These are phyloP conservation scores for Coffea canephora DNA, from an alignment of 257 asterid genomes.

Conservation along the genomic window DNA sequence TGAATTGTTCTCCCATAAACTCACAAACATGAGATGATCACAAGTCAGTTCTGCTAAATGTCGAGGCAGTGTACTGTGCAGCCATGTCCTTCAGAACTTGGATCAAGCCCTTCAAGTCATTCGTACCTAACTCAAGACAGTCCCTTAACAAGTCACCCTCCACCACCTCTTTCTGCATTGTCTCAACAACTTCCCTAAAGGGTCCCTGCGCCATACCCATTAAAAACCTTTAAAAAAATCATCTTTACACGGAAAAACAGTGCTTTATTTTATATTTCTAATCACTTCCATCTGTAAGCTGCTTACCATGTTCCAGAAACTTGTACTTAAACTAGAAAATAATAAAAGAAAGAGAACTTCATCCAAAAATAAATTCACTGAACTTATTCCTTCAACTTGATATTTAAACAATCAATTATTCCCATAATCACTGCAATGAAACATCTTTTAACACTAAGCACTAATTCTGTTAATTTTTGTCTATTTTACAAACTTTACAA, in stretches of 20 bases:
- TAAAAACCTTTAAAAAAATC: not conserved
- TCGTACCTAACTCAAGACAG: slow-evolving; percentile 66
- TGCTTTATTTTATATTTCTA: too few relatives aligned
- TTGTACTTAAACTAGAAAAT: too few relatives aligned
- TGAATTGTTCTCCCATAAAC: too few relatives aligned
- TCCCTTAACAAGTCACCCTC: slow-evolving; percentile 73
- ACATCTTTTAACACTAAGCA: too few relatives aligned
- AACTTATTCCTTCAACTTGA: too few relatives aligned
- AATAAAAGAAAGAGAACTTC: not conserved
- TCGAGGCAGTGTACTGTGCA: slow-evolving; percentile 39
- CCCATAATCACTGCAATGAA: too few relatives aligned
- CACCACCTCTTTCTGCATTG: slow-evolving; percentile 53
- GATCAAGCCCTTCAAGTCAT: slow-evolving; percentile 56
- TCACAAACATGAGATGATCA: slow-evolving; percentile 25
- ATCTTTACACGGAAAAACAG: not conserved
- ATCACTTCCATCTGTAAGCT: not conserved
- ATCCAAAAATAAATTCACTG: not conserved
- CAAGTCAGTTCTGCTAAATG: slow-evolving; percentile 42
- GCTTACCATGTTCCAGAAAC: not conserved
- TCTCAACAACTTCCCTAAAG: slow-evolving; percentile 49
- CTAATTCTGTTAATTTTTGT: too few relatives aligned
- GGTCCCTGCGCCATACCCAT: slow-evolving; percentile 48
- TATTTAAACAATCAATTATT: too few relatives aligned
- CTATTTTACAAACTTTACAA: too few relatives aligned
- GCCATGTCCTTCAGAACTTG: slow-evolving; percentile 56